phyloP scores from a whole-genome alignment of 2,329 filamentous ascomycete genomes.

The Epichloe elymi region DNA sequence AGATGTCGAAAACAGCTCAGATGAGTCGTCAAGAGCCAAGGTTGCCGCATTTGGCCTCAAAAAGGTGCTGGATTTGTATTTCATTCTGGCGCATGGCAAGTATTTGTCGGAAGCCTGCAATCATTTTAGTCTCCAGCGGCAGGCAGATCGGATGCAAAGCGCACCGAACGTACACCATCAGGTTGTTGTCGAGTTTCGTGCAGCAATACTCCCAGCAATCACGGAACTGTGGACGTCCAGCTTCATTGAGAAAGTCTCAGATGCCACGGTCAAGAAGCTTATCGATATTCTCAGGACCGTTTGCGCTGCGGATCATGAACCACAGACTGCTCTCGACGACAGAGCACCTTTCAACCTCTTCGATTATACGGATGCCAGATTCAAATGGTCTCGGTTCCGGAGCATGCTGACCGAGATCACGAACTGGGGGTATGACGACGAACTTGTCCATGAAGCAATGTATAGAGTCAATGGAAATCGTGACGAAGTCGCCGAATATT shows the following conservation, averaged over 20 bases:
- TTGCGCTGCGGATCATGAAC: conserved; percentile 64
- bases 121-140: conserved; percentile 30
- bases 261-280: conserved; percentile 62
- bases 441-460: conserved; percentile 63
- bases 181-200: conserved; percentile 75
- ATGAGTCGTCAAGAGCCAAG: conserved; percentile 32
- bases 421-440: conserved; percentile 29
- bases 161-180: conserved; percentile 44
- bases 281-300: conserved; percentile 75
- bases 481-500: conserved; percentile 58
- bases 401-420: conserved; percentile 20
- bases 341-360: conserved; percentile 25
- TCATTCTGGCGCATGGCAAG: conserved; percentile 62
- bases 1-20: conserved; percentile 26
- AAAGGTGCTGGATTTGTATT: conserved; percentile 73
- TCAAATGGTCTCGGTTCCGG: conserved; percentile 30
- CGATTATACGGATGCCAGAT: conserved; percentile 29
- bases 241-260: conserved; percentile 69
- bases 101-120: conserved; percentile 65
- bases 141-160: conserved; percentile 27
- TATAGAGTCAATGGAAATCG: conserved; percentile 65
- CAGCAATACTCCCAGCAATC: conserved; percentile 64
- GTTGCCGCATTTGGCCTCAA: conserved; percentile 51
- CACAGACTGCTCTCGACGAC: conserved; percentile 44
- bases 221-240: conserved; percentile 73